Conservation (phyloP, 73 alveolate species). For the Symbiodinium pilosum region DNA sequence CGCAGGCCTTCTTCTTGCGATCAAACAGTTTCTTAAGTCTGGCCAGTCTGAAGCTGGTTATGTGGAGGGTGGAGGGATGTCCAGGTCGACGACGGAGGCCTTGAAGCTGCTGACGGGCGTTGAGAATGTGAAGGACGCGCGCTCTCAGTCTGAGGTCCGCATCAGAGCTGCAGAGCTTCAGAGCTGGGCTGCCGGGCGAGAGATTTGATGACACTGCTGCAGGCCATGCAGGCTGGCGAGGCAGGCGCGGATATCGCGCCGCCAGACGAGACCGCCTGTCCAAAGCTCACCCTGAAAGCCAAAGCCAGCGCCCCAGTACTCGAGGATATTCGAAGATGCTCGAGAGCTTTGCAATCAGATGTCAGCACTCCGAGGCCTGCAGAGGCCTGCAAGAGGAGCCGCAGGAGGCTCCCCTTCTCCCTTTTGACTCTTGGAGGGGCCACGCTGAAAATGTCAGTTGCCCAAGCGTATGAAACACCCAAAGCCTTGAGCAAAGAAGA, state of each 20-base stretch:
- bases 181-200: no score
- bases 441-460: not conserved
- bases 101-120: conserved; percentile 54
- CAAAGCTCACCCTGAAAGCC: not conserved
- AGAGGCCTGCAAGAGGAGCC: not conserved
- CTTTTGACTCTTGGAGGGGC: not conserved
- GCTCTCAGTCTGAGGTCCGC: not conserved
- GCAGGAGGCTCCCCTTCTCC: not conserved
- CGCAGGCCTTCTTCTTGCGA: conserved; percentile 38
- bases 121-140: not conserved
- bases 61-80: not conserved
- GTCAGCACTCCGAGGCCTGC: no score
- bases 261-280: not conserved
- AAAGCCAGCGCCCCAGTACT: no score
- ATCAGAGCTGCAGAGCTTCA: no score
- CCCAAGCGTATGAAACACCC: not conserved
- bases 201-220: not conserved
- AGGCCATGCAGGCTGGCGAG: not conserved
- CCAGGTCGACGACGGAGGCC: conserved; percentile 52
- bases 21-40: not conserved
- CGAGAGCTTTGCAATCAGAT: no score
- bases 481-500: no score
- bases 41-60: not conserved
- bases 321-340: no score
- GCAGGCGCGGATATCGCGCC: not conserved